Evolutionary conservation across 352 stramenopile species (phyloP).

Genomic region (Pythium brachiatum): DNA sequence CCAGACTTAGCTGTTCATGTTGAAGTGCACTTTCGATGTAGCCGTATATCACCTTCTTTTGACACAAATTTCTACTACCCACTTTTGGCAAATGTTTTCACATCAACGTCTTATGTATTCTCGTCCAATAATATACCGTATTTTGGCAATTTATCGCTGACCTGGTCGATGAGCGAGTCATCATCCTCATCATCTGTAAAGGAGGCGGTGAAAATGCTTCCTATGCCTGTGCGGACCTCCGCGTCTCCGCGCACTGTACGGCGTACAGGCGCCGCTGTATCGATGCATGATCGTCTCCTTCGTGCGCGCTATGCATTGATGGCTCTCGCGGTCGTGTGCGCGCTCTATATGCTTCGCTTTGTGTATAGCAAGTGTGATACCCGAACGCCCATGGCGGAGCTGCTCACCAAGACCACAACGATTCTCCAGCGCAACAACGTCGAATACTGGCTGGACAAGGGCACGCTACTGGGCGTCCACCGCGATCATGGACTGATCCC

Average conservation of each 20-base stretch:
- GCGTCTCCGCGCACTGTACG: slow-evolving; percentile 1
- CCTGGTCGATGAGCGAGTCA: neutral
- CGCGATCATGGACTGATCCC: slow-evolving; percentile 71
- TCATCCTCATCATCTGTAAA: slow-evolving; percentile 1
- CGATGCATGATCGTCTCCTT: slow-evolving; percentile 21
- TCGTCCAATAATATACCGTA: no score
- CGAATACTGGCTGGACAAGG: slow-evolving; percentile 85
- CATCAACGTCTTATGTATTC: neutral
- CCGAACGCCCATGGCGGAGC: slow-evolving; percentile 55
- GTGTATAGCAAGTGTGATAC: slow-evolving; percentile 79
- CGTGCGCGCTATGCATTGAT: slow-evolving; percentile 31
- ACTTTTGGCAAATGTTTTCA: neutral
- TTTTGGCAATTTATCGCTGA: no score
- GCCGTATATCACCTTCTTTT: slow-evolving; percentile 14
- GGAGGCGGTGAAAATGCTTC: slow-evolving; percentile 12
- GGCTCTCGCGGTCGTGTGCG: slow-evolving; percentile 23
- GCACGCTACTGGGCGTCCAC: slow-evolving; percentile 66
- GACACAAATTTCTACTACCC: neutral
- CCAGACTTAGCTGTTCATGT: neutral
- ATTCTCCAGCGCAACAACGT: slow-evolving; percentile 64
- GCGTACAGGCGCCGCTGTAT: slow-evolving; percentile 3
- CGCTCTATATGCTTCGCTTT: slow-evolving; percentile 50
- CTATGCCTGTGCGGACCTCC: slow-evolving; percentile 8
- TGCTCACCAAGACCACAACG: slow-evolving; percentile 63
- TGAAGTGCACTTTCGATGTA: slow-evolving; percentile 7